Base-by-base conservation (phyloP, 192 early-diverging fungal genomes). In the Coemansia sp. region DNA sequence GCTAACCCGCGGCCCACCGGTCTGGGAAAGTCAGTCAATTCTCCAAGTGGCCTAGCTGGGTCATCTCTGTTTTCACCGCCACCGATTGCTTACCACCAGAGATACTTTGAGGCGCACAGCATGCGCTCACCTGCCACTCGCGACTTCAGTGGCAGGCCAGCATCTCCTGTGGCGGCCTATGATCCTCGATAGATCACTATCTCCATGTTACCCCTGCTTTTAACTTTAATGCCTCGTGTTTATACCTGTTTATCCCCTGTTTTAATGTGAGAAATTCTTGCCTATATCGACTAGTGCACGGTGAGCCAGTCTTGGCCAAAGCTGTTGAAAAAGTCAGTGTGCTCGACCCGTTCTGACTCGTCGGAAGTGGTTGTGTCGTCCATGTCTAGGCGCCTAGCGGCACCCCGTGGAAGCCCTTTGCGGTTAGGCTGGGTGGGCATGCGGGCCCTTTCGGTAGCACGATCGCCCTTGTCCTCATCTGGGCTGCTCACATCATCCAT, bases 11-110 rank as follows among this genome's bases (percentile, higher is more conserved):
- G 70, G 21, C 59, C 73, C 5, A 60, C 50, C 16, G 57, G 43
- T 20, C 48, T 73, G 55, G 45, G 33, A 34, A 75, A 75, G 51
- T 60, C 73, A 10, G 11, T 33, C 35, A 66, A 67, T 58, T 76
- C 79, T 34, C 79, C 79, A 5, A 64, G 70, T 37, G 34, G 65
- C 23, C 35, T 46, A 10, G 18, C 58, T 14, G 65, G 60, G 45
- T 20, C 68, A 0, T 81, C 78, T 36, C 37, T 81, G 59, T 75
- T 81, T 28, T 72, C 69, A 6, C 73, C 73, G 35, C 77, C 77
- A 26, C 68, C 71, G 2, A 58, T 70, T 3, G 31, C 35, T 34
- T 67, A 37, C 60, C 67, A 64, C 62, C 64, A 66, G 37, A 65
- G 65, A 37, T 69, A 68, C 59, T 76, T 76, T 69, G 64, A 70